phyloP scores from a whole-genome alignment of 352 stramenopile species.

The Phytophthora niederhauseri region DNA sequence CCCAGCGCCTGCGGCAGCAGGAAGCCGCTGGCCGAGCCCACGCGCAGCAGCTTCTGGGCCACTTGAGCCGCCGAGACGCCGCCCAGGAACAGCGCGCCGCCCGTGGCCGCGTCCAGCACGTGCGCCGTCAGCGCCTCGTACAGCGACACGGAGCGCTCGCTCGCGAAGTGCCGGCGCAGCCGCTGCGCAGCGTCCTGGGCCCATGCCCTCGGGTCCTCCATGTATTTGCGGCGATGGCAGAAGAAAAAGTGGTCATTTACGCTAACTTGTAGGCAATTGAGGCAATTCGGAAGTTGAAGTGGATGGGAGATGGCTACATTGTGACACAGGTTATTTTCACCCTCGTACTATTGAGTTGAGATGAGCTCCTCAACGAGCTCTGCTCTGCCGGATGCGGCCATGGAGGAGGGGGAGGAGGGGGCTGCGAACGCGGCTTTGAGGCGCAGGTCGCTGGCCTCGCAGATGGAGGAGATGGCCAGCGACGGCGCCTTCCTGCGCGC shows the following conservation, averaged over 20 bases:
- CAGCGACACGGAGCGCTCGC: conserved; percentile 47
- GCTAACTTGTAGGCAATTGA: background rate
- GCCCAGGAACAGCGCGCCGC: conserved; percentile 53
- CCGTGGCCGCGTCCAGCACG: conserved; percentile 51
- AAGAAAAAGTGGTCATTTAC: background rate
- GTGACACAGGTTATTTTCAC: background rate
- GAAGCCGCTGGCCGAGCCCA: conserved; percentile 55
- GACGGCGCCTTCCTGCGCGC: conserved; percentile 47
- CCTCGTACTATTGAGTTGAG: background rate
- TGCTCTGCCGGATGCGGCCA: background rate
- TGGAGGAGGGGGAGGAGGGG: conserved; percentile 18
- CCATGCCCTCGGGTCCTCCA: background rate
- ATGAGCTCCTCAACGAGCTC: background rate
- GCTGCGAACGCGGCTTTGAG: conserved; percentile 5
- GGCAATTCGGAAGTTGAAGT: conserved; percentile 1
- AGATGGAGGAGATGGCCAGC: conserved; percentile 46
- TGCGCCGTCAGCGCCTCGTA: conserved; percentile 51
- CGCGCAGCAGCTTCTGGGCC: conserved; percentile 45
- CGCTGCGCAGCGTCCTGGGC: conserved; percentile 18
- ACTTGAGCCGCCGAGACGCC: conserved; percentile 56
- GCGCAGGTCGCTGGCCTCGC: conserved; percentile 54
- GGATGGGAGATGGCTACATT: conserved; percentile 24
- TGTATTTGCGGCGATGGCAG: background rate
- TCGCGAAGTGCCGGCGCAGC: conserved; percentile 41
- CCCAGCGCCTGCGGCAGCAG: conserved; percentile 48